Evolutionary conservation across 768 basidiomycete species (phyloP).

Genomic region (Phallus indusiatus): DNA sequence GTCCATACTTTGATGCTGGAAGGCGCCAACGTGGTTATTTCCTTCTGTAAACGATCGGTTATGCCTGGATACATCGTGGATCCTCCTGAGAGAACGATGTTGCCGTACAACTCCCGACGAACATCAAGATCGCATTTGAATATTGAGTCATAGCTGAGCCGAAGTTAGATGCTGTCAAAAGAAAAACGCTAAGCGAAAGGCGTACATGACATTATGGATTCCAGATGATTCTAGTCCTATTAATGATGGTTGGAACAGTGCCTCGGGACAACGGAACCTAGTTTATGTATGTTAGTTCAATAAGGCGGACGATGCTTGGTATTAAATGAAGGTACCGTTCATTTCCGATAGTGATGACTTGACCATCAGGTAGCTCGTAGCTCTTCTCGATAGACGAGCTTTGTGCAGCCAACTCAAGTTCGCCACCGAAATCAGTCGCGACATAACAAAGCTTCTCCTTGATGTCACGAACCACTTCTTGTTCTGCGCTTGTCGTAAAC

Average conservation of each 20-base stretch:
- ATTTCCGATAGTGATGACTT: constrained; percentile 71
- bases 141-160: constrained; percentile 59
- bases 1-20: constrained; percentile 49
- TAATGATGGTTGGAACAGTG: constrained; percentile 89
- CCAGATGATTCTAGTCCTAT: constrained; percentile 66
- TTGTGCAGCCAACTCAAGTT: constrained; percentile 59
- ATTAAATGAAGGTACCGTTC: constrained; percentile 52
- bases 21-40: constrained; percentile 55
- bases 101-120: constrained; percentile 45
- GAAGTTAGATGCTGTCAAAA: neutral
- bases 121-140: constrained; percentile 60
- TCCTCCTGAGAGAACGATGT: constrained; percentile 54
- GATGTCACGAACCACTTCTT: constrained; percentile 57
- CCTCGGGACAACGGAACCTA: constrained; percentile 82
- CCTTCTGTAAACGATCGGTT: constrained; percentile 64
- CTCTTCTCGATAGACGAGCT: constrained; percentile 60
- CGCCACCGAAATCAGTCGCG: constrained; percentile 65
- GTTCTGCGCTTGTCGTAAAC: constrained; percentile 53
- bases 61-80: constrained; percentile 58
- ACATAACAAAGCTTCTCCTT: constrained; percentile 81
- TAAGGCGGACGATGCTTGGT: constrained; percentile 29
- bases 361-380: constrained; percentile 62
- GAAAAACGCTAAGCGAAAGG: neutral
- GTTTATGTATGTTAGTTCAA: neutral
- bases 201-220: constrained; percentile 79